These are phyloP conservation scores for Plectranthus barbatus DNA, from an alignment of 257 asterid species.

Conservation along the genomic window DNA sequence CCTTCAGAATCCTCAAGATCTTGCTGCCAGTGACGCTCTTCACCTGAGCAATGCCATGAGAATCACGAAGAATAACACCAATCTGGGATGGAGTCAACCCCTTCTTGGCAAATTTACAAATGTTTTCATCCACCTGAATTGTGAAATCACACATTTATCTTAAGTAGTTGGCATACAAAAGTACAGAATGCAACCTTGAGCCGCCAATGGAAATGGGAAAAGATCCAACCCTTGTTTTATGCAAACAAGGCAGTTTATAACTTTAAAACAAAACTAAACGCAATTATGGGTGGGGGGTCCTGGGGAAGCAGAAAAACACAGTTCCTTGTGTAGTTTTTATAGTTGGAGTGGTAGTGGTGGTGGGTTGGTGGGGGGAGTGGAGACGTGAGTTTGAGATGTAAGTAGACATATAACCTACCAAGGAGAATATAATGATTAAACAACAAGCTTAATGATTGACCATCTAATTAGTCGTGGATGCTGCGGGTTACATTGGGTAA, in stretches of 20 bases:
- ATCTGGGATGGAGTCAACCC: slow-evolving; percentile 65
- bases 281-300: too few species aligned
- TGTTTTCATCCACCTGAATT: slow-evolving; percentile 51
- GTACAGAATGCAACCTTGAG: not conserved
- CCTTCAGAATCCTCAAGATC: slow-evolving; percentile 57
- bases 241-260: too few species aligned
- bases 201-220: not conserved
- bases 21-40: slow-evolving; percentile 64
- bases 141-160: not conserved
- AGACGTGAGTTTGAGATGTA: too few species aligned
- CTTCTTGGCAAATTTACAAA: slow-evolving; percentile 62
- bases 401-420: too few species aligned
- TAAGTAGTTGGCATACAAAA: not conserved
- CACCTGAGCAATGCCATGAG: slow-evolving; percentile 68
- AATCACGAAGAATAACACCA: slow-evolving; percentile 72
- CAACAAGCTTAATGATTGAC: too few species aligned
- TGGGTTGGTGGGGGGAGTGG: not conserved
- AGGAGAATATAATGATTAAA: not conserved
- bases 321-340: not conserved
- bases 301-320: not conserved
- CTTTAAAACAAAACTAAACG: too few species aligned
- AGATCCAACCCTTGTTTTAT: too few species aligned
- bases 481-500: too few species aligned
- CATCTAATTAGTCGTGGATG: not conserved
- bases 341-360: not conserved